Conservation (phyloP, 2,329 filamentous ascomycete species). For the Epichloe aotearoae region DNA sequence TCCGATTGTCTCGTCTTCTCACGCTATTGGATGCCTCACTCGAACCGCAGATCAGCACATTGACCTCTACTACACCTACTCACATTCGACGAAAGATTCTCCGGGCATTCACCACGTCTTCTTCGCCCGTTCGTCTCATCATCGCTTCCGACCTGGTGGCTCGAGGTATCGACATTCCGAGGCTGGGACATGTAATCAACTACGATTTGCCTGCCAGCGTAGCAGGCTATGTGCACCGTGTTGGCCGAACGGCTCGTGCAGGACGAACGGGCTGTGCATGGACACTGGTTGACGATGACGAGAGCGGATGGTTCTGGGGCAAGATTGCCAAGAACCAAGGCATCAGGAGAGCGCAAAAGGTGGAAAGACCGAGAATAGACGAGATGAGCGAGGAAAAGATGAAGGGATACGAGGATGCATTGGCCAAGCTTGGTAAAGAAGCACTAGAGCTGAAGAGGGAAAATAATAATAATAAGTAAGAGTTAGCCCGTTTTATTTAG, state of each 20-base stretch:
- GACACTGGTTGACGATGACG: slow-evolving; percentile 71
- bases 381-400: slow-evolving; percentile 35
- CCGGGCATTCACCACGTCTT: slow-evolving; percentile 51
- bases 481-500: too few relatives aligned
- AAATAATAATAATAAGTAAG: slow-evolving; percentile 5
- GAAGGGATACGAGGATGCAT: slow-evolving; percentile 37
- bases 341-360: slow-evolving; percentile 28
- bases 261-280: slow-evolving; percentile 65
- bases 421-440: slow-evolving; percentile 50
- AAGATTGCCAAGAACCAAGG: slow-evolving; percentile 53
- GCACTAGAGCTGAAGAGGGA: slow-evolving; percentile 26
- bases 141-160: slow-evolving; percentile 90
- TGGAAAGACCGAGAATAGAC: slow-evolving; percentile 34
- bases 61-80: slow-evolving; percentile 68
- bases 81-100: slow-evolving; percentile 55
- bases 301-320: slow-evolving; percentile 87
- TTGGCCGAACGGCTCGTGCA: slow-evolving; percentile 80
- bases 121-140: slow-evolving; percentile 57
- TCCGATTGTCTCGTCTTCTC: slow-evolving; percentile 75
- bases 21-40: slow-evolving; percentile 49
- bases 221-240: slow-evolving; percentile 78
- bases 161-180: slow-evolving; percentile 72
- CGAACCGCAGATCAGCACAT: slow-evolving; percentile 46
- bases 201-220: slow-evolving; percentile 80
- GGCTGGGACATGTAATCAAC: slow-evolving; percentile 76